phyloP scores from a whole-genome alignment of 371 early-diverging fungal genomes.

The Mortierella sp. region DNA sequence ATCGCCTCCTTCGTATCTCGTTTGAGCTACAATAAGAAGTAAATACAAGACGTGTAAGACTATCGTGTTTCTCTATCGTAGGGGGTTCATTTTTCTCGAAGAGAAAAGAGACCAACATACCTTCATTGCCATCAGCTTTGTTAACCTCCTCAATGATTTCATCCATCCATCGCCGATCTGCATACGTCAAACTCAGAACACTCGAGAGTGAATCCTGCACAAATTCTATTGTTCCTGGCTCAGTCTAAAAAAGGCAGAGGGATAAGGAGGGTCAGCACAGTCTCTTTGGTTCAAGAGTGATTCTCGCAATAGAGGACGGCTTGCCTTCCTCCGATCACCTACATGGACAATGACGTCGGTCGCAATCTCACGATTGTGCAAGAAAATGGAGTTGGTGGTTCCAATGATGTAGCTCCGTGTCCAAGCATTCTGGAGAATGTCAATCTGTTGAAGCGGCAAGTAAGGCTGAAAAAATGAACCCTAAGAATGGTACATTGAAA shows the following conservation, averaged over 20 bases:
- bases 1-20: constrained; percentile 77
- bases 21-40: constrained; percentile 16
- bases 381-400: constrained; percentile 83
- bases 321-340: constrained; percentile 20
- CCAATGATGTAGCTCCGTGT: constrained; percentile 81
- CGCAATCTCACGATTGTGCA: constrained; percentile 76
- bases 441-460: constrained; percentile 86
- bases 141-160: constrained; percentile 67
- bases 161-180: constrained; percentile 75
- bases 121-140: constrained; percentile 42
- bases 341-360: constrained; percentile 84
- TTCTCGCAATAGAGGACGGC: too few species aligned
- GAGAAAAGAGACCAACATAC: constrained; percentile 12
- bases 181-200: constrained; percentile 62
- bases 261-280: neutral
- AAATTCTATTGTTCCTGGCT: constrained; percentile 79
- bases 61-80: too few species aligned
- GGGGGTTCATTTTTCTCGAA: too few species aligned
- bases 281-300: neutral
- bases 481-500: constrained; percentile 43
- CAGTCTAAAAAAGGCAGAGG: constrained; percentile 58
- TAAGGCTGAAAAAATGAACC: constrained; percentile 87
- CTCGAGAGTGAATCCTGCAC: constrained; percentile 65
- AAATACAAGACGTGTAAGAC: too few species aligned
- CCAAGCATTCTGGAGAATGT: constrained; percentile 72